phyloP scores from a whole-genome alignment of 2,329 filamentous ascomycete species.

The Diaporthe amygdali region DNA sequence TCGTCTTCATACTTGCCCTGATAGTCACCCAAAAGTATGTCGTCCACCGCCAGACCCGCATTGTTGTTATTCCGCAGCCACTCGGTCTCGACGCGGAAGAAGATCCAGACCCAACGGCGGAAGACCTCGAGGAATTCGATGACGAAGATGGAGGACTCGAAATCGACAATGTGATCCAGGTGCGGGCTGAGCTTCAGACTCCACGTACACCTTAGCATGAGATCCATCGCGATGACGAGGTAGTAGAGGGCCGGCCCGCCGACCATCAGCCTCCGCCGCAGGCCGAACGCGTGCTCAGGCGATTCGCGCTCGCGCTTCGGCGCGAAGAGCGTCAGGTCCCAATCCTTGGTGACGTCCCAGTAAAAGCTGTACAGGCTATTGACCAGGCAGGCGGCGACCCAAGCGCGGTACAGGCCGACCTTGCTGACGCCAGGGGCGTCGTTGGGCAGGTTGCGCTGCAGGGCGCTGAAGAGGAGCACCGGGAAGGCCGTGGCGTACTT shows the following conservation, averaged over 20 bases:
- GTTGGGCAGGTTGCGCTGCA: slow-evolving; percentile 67
- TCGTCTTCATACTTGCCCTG: slow-evolving; percentile 67
- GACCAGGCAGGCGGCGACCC: slow-evolving; percentile 75
- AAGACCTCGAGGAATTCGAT: slow-evolving; percentile 87
- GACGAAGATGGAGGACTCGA: slow-evolving; percentile 87
- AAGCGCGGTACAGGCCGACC: slow-evolving; percentile 57
- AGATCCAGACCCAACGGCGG: slow-evolving; percentile 95
- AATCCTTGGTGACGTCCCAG: slow-evolving; percentile 97
- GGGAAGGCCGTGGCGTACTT: slow-evolving; percentile 97
- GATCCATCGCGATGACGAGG: slow-evolving; percentile 76
- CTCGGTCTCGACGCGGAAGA: slow-evolving; percentile 93
- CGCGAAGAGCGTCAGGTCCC: slow-evolving; percentile 88
- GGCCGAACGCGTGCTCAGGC: slow-evolving; percentile 74
- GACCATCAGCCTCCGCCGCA: slow-evolving; percentile 75
- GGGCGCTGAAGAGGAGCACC: slow-evolving; percentile 79
- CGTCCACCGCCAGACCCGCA: slow-evolving; percentile 65
- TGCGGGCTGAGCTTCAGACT: slow-evolving; percentile 83
- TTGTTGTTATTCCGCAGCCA: slow-evolving; percentile 69
- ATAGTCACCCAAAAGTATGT: slow-evolving; percentile 78
- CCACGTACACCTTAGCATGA: slow-evolving; percentile 89
- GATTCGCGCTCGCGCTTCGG: slow-evolving; percentile 59
- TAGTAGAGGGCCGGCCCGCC: slow-evolving; percentile 81
- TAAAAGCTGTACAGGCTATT: slow-evolving; percentile 98
- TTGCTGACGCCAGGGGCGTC: slow-evolving; percentile 44
- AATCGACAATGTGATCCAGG: slow-evolving; percentile 82